Evolutionary conservation across 2,329 filamentous ascomycete species (phyloP).

Genomic region (Geosmithia putterillii): DNA sequence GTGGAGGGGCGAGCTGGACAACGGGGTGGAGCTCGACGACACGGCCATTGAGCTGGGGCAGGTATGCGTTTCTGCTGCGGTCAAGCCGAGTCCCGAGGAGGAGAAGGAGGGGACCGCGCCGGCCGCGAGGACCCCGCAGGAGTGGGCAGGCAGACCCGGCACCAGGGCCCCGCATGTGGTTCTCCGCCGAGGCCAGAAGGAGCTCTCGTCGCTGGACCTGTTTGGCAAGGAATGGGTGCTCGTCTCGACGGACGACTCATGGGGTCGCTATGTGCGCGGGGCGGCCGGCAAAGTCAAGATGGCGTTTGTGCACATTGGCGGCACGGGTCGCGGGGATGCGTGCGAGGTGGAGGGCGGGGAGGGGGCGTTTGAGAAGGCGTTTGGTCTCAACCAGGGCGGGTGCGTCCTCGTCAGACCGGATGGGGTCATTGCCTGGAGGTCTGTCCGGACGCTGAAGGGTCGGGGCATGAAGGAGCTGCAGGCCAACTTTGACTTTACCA

Average conservation of each 20-base stretch:
- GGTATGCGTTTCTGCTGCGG: background rate
- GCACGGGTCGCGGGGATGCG: background rate
- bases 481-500: background rate
- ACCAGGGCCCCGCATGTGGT: constrained; percentile 9
- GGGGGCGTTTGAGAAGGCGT: background rate
- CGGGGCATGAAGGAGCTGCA: background rate
- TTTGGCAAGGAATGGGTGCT: background rate
- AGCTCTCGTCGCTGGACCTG: background rate
- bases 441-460: background rate
- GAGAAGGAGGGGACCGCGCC: constrained; percentile 3
- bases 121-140: constrained; percentile 6
- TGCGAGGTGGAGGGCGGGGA: background rate
- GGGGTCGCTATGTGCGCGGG: background rate
- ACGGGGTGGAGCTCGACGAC: background rate
- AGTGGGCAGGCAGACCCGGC: constrained; percentile 11
- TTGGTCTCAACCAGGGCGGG: background rate
- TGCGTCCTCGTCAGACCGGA: background rate
- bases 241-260: background rate
- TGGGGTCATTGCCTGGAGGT: constrained; percentile 1
- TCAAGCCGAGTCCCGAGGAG: background rate
- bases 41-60: constrained; percentile 1
- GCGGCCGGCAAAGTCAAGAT: background rate
- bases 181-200: constrained; percentile 1
- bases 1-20: background rate
- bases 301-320: background rate